A percentile compares a stretch with the other conserved stretches of the same genome.
Evolutionary conservation across 2,329 filamentous ascomycete species (phyloP).

Genomic region (Fusarium sp.): DNA sequence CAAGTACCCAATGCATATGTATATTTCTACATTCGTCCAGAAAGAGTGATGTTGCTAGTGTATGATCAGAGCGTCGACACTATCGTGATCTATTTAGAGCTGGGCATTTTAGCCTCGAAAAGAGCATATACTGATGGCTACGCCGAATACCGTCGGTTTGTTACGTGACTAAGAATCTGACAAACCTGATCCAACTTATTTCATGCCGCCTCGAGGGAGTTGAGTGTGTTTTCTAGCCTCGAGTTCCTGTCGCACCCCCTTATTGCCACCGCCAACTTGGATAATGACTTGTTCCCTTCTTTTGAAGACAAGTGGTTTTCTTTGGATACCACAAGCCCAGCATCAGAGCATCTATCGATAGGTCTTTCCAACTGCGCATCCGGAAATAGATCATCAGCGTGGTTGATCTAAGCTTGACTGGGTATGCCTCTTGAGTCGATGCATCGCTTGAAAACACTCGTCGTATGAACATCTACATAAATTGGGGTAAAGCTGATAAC

Average conservation of each 20-base stretch:
- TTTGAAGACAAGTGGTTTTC: background rate
- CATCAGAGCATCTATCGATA: background rate
- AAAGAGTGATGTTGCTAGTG: background rate
- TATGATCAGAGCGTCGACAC: background rate
- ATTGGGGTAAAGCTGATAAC: background rate
- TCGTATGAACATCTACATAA: background rate
- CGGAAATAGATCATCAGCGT: background rate
- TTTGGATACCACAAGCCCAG: background rate
- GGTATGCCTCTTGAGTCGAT: background rate
- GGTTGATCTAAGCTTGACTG: background rate
- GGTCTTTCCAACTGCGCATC: background rate
- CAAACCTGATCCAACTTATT: background rate
- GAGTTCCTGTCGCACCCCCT: background rate
- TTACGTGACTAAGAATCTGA: background rate
- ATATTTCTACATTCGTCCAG: background rate
- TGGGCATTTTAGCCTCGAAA: too few species aligned
- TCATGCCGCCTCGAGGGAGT: background rate
- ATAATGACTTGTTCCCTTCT: background rate
- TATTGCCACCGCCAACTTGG: background rate
- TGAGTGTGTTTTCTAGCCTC: background rate
- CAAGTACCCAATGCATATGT: slow-evolving; percentile 23
- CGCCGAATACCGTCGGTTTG: background rate
- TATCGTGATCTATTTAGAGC: background rate
- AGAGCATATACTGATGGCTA: background rate
- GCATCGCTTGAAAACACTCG: background rate